Base-by-base conservation (phyloP, 2,329 filamentous ascomycete genomes). In the Colletotrichum graminicola region DNA sequence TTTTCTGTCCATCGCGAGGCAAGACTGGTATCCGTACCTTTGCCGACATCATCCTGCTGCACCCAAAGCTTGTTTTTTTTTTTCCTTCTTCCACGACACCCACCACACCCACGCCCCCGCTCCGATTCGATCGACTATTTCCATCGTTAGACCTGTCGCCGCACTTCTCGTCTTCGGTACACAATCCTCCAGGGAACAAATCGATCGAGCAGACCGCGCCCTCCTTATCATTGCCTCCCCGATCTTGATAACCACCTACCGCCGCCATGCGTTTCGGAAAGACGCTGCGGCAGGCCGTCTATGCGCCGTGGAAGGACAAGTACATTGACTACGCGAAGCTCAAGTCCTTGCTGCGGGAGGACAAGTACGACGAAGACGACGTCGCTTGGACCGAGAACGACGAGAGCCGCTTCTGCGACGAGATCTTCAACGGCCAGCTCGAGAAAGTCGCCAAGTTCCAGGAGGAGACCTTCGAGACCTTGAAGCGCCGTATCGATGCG, bases 261-360 rank as follows among this genome's bases (percentile, higher is more conserved):
- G 26, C 29, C 78, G 85, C 72, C 61, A 98, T 99, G 96, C 93
- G 94, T 77, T 99, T 98, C 86, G 95, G 95, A 74, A 94, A 91
- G 84, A 98, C 94, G 62, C 89, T 99, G 72, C 90, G 91, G 77
- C 89, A 90, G 77, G 91, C 93, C 71, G 86, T 93, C 77, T 96
- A 98, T 81, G 84, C 89, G 76, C 94, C 94, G 79, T 99, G 95
- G 95, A 93, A 92, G 82, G 93, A 92, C 80, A 89, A 97, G 78
- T 98, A 99, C 85, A 94, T 99, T 79, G 95, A 98, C 85, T 99
- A 99, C 82, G 85, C 89, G 77, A 97, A 95, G 87, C 91, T 99
- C 75, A 98, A 98, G 87, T 87, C 88, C 78, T 88, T 99, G 71
- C 85, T 99, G 72, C 92, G 94, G 74, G 96, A 98, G 81, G 90